Evolutionary conservation across 2,329 filamentous ascomycete species (phyloP), one percentile per base, ranked within the genome.

Genomic region (Fusarium piperis): DNA sequence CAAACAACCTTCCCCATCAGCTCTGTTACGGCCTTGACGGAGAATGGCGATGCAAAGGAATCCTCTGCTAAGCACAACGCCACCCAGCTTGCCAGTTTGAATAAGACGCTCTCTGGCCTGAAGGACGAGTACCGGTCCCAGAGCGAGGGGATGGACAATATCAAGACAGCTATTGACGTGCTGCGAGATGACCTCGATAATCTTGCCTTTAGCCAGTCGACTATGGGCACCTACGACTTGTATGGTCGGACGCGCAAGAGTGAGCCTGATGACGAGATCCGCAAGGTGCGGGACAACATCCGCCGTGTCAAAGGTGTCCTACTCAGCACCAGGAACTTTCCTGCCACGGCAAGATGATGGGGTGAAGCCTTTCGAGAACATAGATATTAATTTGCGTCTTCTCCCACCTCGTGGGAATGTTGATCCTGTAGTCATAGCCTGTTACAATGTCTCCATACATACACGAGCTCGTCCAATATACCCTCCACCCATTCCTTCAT

Each of bases 231-330:
- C 55, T 80, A 81, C 65, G 82, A 85, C 62, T 67, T 85, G 59
- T 85, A 87, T 68, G 82, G 83, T 15, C 81, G 81, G 18, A 80
- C 79, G n/a, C 81, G 79, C 32, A 84, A 79, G 72, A 80, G 81
- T 56, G 90, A 90, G 74, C 87, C 87, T 32, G 87, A 90, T 68
- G 93, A 95, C 80, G 92, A 93, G 81, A 90, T 94, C 74, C 89
- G 89, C 70, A 90, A 88, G 77, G 85, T 93, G 20, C 93, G 93
- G 82, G 90, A 90, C 71, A 93, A 92, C 68, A 95, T 97, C 58
- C 85, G 93, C 71, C 88, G 92, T 63, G 89, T 96, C 44, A 97
- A 97, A 83, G 93, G 93, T 1, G 88, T 94, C 12, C 83, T 96
- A 73, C 80, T 97, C 62, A 94, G 90, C 76, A 89, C 93, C 6